These are phyloP conservation scores for Ophiosphaerella korrae DNA, from an alignment of 2,329 filamentous ascomycete species.

Conservation along the genomic window DNA sequence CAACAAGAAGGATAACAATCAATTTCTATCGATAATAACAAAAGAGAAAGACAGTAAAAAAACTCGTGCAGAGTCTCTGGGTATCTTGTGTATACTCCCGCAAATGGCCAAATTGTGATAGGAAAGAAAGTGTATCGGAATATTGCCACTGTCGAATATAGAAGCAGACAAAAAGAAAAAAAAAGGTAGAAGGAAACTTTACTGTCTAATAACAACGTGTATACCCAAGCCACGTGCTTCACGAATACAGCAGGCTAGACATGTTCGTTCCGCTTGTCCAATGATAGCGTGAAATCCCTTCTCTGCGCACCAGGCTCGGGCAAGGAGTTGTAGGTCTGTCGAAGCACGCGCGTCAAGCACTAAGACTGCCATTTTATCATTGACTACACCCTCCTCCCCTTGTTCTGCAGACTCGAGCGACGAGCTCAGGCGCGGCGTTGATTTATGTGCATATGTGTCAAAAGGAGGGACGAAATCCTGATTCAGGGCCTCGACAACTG, in stretches of 20 bases:
- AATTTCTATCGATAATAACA: neutral
- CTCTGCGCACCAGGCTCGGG: conserved; percentile 74
- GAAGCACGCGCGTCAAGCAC: conserved; percentile 61
- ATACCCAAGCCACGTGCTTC: conserved; percentile 75
- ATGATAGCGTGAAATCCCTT: conserved; percentile 76
- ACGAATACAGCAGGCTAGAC: conserved; percentile 73
- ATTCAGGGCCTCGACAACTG: conserved; percentile 38
- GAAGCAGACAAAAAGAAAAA: neutral
- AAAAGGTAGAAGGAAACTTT: conserved; percentile 1
- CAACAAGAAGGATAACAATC: too few relatives aligned
- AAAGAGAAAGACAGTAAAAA: neutral
- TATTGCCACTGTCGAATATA: neutral
- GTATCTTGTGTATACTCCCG: conserved; percentile 19
- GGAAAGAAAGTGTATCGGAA: conserved; percentile 1
- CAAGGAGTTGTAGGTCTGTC: conserved; percentile 71
- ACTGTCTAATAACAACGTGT: conserved; percentile 63
- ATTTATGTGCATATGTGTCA: conserved; percentile 20
- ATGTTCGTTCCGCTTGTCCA: conserved; percentile 69
- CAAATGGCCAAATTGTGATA: neutral
- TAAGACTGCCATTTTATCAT: conserved; percentile 41
- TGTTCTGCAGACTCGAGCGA: conserved; percentile 10
- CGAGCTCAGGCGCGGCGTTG: conserved; percentile 21
- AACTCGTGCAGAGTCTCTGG: conserved; percentile 6
- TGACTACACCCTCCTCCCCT: conserved; percentile 12
- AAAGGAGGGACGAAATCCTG: conserved; percentile 34